Evolutionary conservation across 345 rosid genomes (phyloP).

Genomic region (Acer yangbiense): DNA sequence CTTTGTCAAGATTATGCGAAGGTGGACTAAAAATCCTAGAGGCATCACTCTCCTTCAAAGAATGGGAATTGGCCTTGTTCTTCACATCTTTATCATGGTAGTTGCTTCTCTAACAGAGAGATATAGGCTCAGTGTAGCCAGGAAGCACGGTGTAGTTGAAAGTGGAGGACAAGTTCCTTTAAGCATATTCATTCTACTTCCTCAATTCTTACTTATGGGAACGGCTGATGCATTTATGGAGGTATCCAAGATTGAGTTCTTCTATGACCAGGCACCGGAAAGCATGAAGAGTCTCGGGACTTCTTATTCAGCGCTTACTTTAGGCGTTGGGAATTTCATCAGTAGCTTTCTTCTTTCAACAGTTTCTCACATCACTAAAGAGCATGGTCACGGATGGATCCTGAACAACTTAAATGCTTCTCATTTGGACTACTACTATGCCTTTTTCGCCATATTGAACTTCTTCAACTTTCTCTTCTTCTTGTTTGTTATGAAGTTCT

Average conservation of each 20-base stretch:
- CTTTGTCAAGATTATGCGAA: constrained; percentile 46
- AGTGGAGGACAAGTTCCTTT: constrained; percentile 56
- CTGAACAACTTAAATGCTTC: constrained; percentile 73
- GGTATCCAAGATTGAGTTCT: constrained; percentile 82
- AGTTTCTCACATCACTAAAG: constrained; percentile 51
- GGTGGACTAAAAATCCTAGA: constrained; percentile 65
- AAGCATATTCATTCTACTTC: constrained; percentile 69
- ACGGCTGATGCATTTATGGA: constrained; percentile 73
- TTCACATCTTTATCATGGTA: constrained; percentile 65
- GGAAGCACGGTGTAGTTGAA: constrained; percentile 47
- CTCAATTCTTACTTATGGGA: constrained; percentile 84
- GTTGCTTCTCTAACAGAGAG: constrained; percentile 58
- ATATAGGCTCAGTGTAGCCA: constrained; percentile 56
- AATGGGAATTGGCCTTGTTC: constrained; percentile 66
- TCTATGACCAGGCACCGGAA: constrained; percentile 93
- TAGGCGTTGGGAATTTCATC: constrained; percentile 71
- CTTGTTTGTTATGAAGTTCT: constrained; percentile 53
- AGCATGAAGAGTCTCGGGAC: constrained; percentile 94
- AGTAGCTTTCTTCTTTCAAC: constrained; percentile 74
- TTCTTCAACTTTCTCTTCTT: constrained; percentile 61
- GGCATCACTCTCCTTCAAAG: constrained; percentile 80
- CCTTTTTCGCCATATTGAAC: constrained; percentile 61
- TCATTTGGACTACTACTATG: constrained; percentile 71
- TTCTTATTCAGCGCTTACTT: constrained; percentile 52
- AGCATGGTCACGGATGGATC: constrained; percentile 72